Percentiles rank a stretch among this genome's conserved stretches.
Conservation (phyloP, 2,329 filamentous ascomycete species). For the Lachnellula subtilissima region DNA sequence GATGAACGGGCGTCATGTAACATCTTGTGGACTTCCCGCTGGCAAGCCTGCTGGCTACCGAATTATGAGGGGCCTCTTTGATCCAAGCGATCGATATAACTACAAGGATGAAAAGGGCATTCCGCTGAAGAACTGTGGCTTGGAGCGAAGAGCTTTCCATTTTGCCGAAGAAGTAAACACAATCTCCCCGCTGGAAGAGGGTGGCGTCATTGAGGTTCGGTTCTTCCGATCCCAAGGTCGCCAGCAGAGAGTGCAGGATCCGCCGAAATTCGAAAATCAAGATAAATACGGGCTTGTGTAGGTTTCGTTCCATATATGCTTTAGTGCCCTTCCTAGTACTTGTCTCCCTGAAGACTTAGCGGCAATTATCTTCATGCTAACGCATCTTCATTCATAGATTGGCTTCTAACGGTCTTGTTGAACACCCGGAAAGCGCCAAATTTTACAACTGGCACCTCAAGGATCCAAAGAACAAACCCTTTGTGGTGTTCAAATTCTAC, state of each 20-base stretch:
- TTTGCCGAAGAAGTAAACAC: slow-evolving; percentile 30
- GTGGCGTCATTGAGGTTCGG: slow-evolving; percentile 50
- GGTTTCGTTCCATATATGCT: slow-evolving; percentile 25
- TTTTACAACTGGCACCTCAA: slow-evolving; percentile 50
- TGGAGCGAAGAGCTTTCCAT: slow-evolving; percentile 49
- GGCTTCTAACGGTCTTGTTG: slow-evolving; percentile 48
- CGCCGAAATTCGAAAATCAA: slow-evolving; percentile 43
- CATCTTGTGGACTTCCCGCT: slow-evolving; percentile 47
- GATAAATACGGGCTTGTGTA: slow-evolving; percentile 51
- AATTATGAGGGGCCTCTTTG: slow-evolving; percentile 45
- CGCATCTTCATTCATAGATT: slow-evolving; percentile 35
- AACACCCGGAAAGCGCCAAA: slow-evolving; percentile 44
- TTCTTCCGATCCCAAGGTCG: slow-evolving; percentile 49
- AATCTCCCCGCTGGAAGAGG: slow-evolving; percentile 43
- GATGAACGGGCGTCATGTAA: slow-evolving; percentile 49
- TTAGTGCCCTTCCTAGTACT: not conserved
- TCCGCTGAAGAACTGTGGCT: slow-evolving; percentile 36
- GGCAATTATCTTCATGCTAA: not conserved
- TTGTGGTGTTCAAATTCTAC: slow-evolving; percentile 50
- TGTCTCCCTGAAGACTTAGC: not conserved
- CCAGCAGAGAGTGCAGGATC: slow-evolving; percentile 37
- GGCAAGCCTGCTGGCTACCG: slow-evolving; percentile 34
- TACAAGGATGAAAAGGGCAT: slow-evolving; percentile 35
- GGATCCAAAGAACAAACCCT: slow-evolving; percentile 49
- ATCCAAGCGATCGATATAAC: slow-evolving; percentile 41